These are phyloP conservation scores for Ascochyta viciae-villosae DNA, from an alignment of 2,329 filamentous ascomycete species.

Conservation along the genomic window DNA sequence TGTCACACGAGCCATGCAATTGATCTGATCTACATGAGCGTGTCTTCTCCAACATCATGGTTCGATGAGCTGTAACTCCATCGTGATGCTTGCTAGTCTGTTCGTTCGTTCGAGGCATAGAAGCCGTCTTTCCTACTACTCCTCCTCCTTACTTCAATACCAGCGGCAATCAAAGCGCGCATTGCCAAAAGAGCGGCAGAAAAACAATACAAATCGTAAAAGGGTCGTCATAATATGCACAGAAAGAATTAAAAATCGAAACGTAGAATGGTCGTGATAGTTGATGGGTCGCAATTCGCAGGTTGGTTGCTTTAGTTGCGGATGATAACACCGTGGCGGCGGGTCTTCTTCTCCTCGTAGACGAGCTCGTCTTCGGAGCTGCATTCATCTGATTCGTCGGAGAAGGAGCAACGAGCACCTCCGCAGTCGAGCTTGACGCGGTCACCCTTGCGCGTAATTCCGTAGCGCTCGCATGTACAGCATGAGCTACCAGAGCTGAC, in stretches of 20 bases:
- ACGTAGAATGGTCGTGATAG: constrained; percentile 21
- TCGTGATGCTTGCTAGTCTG: constrained; percentile 16
- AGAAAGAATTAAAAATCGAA: constrained; percentile 30
- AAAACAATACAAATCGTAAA: constrained; percentile 26
- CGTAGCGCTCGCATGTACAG: constrained; percentile 96
- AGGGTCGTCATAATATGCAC: constrained; percentile 36
- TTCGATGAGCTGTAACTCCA: constrained; percentile 13
- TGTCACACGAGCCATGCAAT: constrained; percentile 15
- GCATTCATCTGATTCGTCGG: constrained; percentile 72
- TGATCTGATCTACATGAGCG: constrained; percentile 25
- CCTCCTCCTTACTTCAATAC: constrained; percentile 16
- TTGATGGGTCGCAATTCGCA: constrained; percentile 1
- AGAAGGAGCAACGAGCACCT: constrained; percentile 84
- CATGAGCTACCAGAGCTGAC: constrained; percentile 61
- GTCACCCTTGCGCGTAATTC: constrained; percentile 91
- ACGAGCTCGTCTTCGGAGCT: constrained; percentile 70
- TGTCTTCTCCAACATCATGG: constrained; percentile 20
- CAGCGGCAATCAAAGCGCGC: constrained; percentile 19
- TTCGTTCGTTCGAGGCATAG: constrained; percentile 7
- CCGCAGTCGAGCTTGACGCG: constrained; percentile 97
- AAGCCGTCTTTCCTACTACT: constrained; percentile 12
- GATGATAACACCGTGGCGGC: constrained; percentile 57
- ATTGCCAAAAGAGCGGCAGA: constrained; percentile 17
- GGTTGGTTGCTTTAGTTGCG: constrained; percentile 32
- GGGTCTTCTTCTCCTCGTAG: constrained; percentile 60